Percentiles rank a stretch among this genome's conserved stretches.
Conservation (phyloP, 2,329 filamentous ascomycete species). For the Ceratocystiopsis brevicomis region DNA sequence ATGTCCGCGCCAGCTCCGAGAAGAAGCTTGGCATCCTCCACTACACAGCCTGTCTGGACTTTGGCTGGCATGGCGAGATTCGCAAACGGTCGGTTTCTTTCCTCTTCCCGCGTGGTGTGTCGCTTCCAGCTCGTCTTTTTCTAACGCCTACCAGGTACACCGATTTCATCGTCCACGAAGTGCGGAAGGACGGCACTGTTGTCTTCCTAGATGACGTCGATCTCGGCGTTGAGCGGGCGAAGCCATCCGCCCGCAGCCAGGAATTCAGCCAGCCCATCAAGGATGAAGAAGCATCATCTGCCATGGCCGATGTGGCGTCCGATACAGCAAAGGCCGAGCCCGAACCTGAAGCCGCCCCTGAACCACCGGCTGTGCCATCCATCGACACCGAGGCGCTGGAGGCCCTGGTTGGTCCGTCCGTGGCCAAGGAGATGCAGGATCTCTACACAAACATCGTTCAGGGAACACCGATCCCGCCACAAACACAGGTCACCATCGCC, state of each 20-base stretch:
- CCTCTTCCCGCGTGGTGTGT: background rate
- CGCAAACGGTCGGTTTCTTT: slow-evolving; percentile 21
- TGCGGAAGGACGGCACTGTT: slow-evolving; percentile 55
- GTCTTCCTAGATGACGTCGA: slow-evolving; percentile 39
- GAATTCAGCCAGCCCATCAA: background rate
- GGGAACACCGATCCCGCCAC: slow-evolving; percentile 13
- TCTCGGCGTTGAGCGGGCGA: background rate
- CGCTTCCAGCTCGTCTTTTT: background rate
- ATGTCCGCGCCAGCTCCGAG: slow-evolving; percentile 9
- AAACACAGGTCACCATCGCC: slow-evolving; percentile 20
- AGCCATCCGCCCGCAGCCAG: background rate
- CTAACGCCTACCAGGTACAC: slow-evolving; percentile 43
- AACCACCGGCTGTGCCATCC: background rate
- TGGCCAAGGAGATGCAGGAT: slow-evolving; percentile 22
- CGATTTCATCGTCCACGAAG: slow-evolving; percentile 86
- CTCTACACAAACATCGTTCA: slow-evolving; percentile 20
- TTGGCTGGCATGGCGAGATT: slow-evolving; percentile 24
- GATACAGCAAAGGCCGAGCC: background rate
- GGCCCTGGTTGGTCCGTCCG: slow-evolving; percentile 20
- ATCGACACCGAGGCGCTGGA: slow-evolving; percentile 14
- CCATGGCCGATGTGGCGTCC: background rate
- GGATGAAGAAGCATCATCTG: background rate
- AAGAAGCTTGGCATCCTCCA: slow-evolving; percentile 23
- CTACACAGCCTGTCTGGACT: slow-evolving; percentile 20
- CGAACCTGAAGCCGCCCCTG: background rate